Evolutionary conservation across 2,329 filamentous ascomycete species (phyloP), one percentile per base, ranked within the genome.

Genomic region (Sordariomycetes sp.): DNA sequence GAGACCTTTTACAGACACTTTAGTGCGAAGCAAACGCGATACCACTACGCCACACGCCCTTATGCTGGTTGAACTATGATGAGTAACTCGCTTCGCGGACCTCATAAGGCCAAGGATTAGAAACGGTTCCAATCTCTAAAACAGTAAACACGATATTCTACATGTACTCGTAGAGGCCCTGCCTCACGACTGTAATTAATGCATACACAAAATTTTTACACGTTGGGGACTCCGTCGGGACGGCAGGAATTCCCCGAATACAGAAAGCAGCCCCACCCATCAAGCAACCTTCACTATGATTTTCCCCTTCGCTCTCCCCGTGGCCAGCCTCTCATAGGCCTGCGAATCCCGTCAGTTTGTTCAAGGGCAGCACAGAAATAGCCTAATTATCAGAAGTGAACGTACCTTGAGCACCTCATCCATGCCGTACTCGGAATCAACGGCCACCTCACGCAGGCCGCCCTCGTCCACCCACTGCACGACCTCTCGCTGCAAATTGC

Each of bases 401-500:
- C 61, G 55, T 53, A 62, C 61, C 59, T 61, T 18, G 3, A 60
- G 6, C 11, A 16, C 61, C 48, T 65, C 61, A 12, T 60, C 57
- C 61, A 65, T 63, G 5, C 48, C 52, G 46, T 60, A 65, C 7
- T 59, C 52, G 1, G 63, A 63, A 46, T 66, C 62, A 16, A 65
- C 40, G 1, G 62, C 60, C 3, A 66, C 57, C 35, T 62, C 60
- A 22, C 57, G 59, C 14, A 63, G 50, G 43, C 32, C 46, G 3
- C 61, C 61, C 1, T 59, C 58, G n/a, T 59, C 51, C 5, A 59
- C 57, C 60, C 59, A 63, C 7, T 34, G 50, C 2, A 53, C 59
- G 2, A 55, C 59, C 32, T 61, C 60, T 22, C 43, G 54, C 14
- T 59, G 60, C 14, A 46, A 16, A 4, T 56, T 20, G 2, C 59